Evolutionary conservation across 2,329 filamentous ascomycete species (phyloP), one percentile per base, ranked within the genome.

Genomic region (Trichoderma sp.): DNA sequence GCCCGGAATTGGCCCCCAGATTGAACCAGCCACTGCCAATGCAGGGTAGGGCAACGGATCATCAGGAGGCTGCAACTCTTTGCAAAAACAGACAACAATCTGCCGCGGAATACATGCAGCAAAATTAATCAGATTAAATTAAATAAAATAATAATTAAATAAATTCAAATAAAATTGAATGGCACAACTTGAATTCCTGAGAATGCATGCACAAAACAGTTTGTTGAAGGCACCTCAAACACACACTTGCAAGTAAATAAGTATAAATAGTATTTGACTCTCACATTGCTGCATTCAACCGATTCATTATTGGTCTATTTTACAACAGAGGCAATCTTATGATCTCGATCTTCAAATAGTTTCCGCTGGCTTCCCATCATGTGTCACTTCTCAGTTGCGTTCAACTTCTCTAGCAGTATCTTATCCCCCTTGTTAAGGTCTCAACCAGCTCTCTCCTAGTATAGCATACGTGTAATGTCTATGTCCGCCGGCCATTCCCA

Each of bases 131-230:
- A 1, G 6, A n/a, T 6, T 0, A 20, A 0, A 23, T 12, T 13
- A 50, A 50, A 50, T 53, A 5, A 12, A 50, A 12, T 50, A 23
- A 2, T 23, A 3, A 12, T 1, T 23, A 23, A 50, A n/a, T 20
- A 23, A 50, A 50, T 23, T n/a, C 3, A 23, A 50, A 50, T 50
- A 20, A 50, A 6, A 47, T 23, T 50, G 43, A 3, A 1, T 53
- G 1, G 0, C 20, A 13, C 6, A 1, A 7, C 0, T 3, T 53
- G 5, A 23, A 3, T 6, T 7, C 5, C 1, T 53, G 9, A 13
- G 47, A 12, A 23, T 13, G 20, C 11, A 53, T 53, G 20, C n/a
- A 7, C n/a, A 6, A 0, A 12, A 23, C 20, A 3, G 3, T 50
- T 20, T 50, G n/a, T 13, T 23, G 47, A 12, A 43, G 15, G 3